Evolutionary conservation across 768 basidiomycete genomes (phyloP).

Genomic region (Termitomyces sp.): DNA sequence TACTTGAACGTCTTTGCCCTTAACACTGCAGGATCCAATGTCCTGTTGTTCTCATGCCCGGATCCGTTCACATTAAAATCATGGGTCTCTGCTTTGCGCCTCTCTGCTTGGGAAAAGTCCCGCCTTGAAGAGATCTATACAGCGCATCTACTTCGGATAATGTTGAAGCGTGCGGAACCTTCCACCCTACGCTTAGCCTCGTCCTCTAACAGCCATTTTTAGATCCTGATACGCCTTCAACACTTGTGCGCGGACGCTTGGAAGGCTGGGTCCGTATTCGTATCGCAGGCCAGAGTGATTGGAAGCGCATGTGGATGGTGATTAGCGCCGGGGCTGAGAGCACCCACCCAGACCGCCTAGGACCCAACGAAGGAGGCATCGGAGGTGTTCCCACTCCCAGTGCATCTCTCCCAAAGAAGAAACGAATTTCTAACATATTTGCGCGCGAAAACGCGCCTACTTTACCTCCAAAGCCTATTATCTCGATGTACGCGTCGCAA

Average conservation of each 20-base stretch:
- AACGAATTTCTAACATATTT: slow-evolving; percentile 71
- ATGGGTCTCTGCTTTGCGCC: slow-evolving; percentile 91
- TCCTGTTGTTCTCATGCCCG: slow-evolving; percentile 85
- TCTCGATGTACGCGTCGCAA: slow-evolving; percentile 58
- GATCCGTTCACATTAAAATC: slow-evolving; percentile 63
- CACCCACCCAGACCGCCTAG: slow-evolving; percentile 18
- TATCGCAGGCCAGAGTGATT: slow-evolving; percentile 95
- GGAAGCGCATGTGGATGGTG: slow-evolving; percentile 89
- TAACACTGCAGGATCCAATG: slow-evolving; percentile 91
- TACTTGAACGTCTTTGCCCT: slow-evolving; percentile 82
- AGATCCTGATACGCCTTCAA: slow-evolving; percentile 54
- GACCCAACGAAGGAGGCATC: slow-evolving; percentile 22
- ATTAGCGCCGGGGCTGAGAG: slow-evolving; percentile 47
- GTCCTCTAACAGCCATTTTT: slow-evolving; percentile 2
- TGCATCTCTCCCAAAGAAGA: slow-evolving; percentile 31
- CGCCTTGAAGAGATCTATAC: slow-evolving; percentile 97
- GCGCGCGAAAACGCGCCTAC: slow-evolving; percentile 36
- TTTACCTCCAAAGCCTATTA: slow-evolving; percentile 29
- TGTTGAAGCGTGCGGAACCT: slow-evolving; percentile 38
- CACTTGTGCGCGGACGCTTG: slow-evolving; percentile 67
- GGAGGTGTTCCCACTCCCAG: slow-evolving; percentile 18
- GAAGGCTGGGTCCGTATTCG: slow-evolving; percentile 92
- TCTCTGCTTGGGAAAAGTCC: slow-evolving; percentile 93
- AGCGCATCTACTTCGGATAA: slow-evolving; percentile 85
- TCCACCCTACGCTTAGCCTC: neutral